A percentile compares a stretch with the other conserved stretches of the same genome.
Conservation (phyloP, 2,329 filamentous ascomycete genomes). For the Bipolaris oryzae region DNA sequence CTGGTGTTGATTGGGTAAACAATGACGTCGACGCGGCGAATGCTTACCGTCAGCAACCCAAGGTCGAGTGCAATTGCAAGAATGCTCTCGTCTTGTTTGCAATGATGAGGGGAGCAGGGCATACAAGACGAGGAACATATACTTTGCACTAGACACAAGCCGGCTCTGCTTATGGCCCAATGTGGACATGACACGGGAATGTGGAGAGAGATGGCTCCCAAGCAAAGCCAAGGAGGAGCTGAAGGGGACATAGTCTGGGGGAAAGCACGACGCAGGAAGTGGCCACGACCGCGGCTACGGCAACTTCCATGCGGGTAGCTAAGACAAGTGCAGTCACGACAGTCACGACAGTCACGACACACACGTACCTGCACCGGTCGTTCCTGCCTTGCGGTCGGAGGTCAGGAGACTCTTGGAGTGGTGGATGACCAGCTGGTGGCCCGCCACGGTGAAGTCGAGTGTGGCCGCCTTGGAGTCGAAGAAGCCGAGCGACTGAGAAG, state of each 20-base stretch:
- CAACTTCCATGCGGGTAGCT: too few relatives aligned
- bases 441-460: conserved; percentile 71
- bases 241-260: conserved; percentile 19
- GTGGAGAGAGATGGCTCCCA: conserved; percentile 9
- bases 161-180: background rate
- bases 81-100: too few relatives aligned
- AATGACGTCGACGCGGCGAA: background rate
- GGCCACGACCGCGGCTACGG: conserved; percentile 23
- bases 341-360: too few relatives aligned
- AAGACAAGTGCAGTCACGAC: too few relatives aligned
- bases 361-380: conserved; percentile 69
- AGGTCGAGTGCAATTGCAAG: background rate
- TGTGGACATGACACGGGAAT: background rate
- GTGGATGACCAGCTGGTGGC: conserved; percentile 73
- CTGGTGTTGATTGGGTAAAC: background rate
- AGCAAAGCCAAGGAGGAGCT: conserved; percentile 31
- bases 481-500: conserved; percentile 75
- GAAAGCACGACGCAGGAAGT: conserved; percentile 11
- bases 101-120: background rate
- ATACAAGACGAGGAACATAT: background rate
- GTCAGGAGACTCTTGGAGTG: conserved; percentile 85
- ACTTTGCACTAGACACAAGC: background rate
- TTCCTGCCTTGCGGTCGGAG: conserved; percentile 74
- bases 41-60: background rate
- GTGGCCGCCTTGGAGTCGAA: conserved; percentile 71